Evolutionary conservation across 192 early-diverging fungal species (phyloP), one percentile per base, ranked within the genome.

Genomic region (Physocladia obscura): DNA sequence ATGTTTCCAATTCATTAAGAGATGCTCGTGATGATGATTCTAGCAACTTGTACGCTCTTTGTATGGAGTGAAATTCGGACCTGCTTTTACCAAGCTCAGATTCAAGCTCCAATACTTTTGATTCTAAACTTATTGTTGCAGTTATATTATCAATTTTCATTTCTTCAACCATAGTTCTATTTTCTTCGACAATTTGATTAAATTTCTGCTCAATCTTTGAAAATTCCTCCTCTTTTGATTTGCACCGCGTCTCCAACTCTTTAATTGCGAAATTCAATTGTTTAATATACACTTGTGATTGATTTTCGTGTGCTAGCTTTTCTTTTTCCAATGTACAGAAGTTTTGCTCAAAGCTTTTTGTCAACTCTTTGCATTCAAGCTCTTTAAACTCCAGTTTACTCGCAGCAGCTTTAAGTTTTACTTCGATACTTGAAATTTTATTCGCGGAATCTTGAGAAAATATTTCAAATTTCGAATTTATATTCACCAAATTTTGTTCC

Each of bases 111-210:
- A 6, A 3, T 22, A 40, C 19, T 6, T 4, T 13, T 37, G 24
- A 17, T 44, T 21, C 26, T 27, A 17, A 24, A 26, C 36, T 26
- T 40, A 19, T 15, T 36, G 47, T 35, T 61, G n/a, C n/a, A n/a
- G n/a, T 37, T 4, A 4, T 5, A n/a, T 40, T 26, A 6, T 44
- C 37, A 3, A 6, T 11, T 24, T 61, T 61, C 5, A 61, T 6
- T 19, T 61, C 31, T 4, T 61, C 39, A n/a, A 61, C 59, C 37
- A 44, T 40, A 8, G 4, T 3, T 22, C 22, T 61, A 13, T 61
- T 61, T 61, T 61, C 59, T 24, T 37, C 21, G 21, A 13, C 59
- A 40, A 61, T 37, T 27, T 40, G 35, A 57, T 57, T 5, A 13
- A 57, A 57, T 13, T 57, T 32, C n/a, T 35, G 31, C 36, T 57